Base-by-base conservation (phyloP, 257 asterid species). In the Fraxinus americana region DNA sequence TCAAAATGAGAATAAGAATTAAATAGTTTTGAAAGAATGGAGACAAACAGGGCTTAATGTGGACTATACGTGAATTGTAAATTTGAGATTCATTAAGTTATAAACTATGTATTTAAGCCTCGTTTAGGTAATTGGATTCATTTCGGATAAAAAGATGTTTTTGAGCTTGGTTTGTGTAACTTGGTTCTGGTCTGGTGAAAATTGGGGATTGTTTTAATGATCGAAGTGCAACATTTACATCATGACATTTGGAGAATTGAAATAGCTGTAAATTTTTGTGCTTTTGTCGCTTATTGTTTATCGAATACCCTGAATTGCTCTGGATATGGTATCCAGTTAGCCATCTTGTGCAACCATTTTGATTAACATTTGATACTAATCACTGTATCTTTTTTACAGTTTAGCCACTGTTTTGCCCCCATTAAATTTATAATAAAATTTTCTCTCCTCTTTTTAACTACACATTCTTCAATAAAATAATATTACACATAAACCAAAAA, bases 181-280 rank as follows among this genome's bases (percentile, higher is more conserved):
- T 57, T 69, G 85, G 71, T 82, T 84, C 78, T 69, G 79, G 41
- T 82, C 67, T 29, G 23, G 48, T 71, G 82, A 67, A 77, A 63
- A 41, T 67, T 54, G 5, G 52, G 57, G 32, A 10, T 23, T 36
- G 2, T 41, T 14, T 39, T 38, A n/a, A n/a, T n/a, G 29, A 25
- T 14, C 5, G 4, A 35, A 11, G 78, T 29, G 27, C 41, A 63
- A 14, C 30, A 14, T 68, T 68, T 65, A 41, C 63, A 66, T 76
- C 79, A 27, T 45, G 13, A 30, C 2, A 14, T 25, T 36, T n/a
- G 57, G 30, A 39, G n/a, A 48, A 48, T 1, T 14, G 57, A n/a
- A 19, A 8, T 70, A 21, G 29, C 74, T 70, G 54, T 25, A 38
- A 35, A 4, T 70, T 4, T 6, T 27, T n/a, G 73, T 27, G 75